Conservation (phyloP, 176 grass and related monocot genomes). For the Cenchrus fungigraminus region DNA sequence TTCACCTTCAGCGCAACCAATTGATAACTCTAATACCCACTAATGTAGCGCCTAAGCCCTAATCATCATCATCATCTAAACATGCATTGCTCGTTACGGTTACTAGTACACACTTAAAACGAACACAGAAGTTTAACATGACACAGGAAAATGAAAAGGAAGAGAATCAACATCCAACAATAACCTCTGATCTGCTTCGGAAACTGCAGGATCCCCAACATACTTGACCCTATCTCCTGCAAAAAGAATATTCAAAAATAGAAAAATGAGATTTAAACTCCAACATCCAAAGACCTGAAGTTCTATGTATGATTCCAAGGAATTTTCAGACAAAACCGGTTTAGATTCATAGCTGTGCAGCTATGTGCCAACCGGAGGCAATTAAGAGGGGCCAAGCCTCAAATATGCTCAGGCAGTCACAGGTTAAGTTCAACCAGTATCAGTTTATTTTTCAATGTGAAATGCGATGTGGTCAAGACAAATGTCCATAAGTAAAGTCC, state of each 20-base stretch:
- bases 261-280: slow-evolving; percentile 24
- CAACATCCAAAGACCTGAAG: background rate
- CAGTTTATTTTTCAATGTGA: background rate
- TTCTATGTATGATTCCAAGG: slow-evolving; percentile 31
- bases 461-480: background rate
- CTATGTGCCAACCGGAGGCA: background rate
- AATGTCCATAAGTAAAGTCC: slow-evolving; percentile 11
- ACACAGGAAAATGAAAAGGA: slow-evolving; percentile 4
- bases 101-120: no score
- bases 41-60: background rate
- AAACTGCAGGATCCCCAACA: slow-evolving; percentile 44
- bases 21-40: background rate
- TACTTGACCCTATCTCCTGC: slow-evolving; percentile 95
- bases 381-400: background rate
- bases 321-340: background rate
- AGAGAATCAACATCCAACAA: slow-evolving; percentile 38
- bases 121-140: slow-evolving; percentile 14
- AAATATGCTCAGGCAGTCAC: slow-evolving; percentile 30
- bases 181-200: slow-evolving; percentile 73
- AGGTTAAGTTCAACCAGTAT: background rate
- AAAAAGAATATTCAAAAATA: slow-evolving; percentile 43
- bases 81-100: background rate
- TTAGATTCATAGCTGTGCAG: slow-evolving; percentile 11
- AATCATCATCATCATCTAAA: background rate
- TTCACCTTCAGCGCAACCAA: background rate